Base-by-base conservation (phyloP, 768 basidiomycete genomes). In the Crepidotus variabilis region DNA sequence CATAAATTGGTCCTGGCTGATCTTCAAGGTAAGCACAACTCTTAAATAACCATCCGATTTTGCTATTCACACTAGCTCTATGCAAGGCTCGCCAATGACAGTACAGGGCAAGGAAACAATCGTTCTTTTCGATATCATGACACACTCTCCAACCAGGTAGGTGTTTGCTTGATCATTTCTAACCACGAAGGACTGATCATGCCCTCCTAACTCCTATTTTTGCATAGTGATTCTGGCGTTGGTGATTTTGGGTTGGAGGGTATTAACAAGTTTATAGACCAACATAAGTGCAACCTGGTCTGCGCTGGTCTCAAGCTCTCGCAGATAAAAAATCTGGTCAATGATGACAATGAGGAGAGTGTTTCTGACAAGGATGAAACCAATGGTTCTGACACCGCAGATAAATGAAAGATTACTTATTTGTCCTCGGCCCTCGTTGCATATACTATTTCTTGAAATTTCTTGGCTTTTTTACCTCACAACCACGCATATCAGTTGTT, bases 181-280 rank as follows among this genome's bases (percentile, higher is more conserved):
- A n/a, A n/a, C n/a, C n/a, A n/a, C n/a, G n/a, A n/a, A n/a, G n/a
- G n/a, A n/a, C n/a, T n/a, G n/a, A n/a, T n/a, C n/a, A n/a, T n/a
- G n/a, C n/a, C n/a, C n/a, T 21, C 48, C 24, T 23, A 23, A 9
- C 13, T 8, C 11, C 4, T 4, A 23, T 23, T 22, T 39, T 22
- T 43, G n/a, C n/a, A n/a, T 43, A 61, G 60, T 7, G 60, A 61
- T 33, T 58, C 60, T 35, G 60, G 60, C 6, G 51, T 61, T 32
- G 60, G 60, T 9, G 60, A 61, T 43, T 57, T 57, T 48, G 57
- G 60, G 13, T 32, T 18, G 14, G 57, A 50, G 20, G 60, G 60
- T 18, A 58, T 61, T 28, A 35, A 36, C n/a, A 28, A 47, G 20
- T 61, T 61, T 34, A 33, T 51, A 10, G 32, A 32, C 20, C 60